Conservation (phyloP, 495 filamentous ascomycete species). For the Collariella sp. region DNA sequence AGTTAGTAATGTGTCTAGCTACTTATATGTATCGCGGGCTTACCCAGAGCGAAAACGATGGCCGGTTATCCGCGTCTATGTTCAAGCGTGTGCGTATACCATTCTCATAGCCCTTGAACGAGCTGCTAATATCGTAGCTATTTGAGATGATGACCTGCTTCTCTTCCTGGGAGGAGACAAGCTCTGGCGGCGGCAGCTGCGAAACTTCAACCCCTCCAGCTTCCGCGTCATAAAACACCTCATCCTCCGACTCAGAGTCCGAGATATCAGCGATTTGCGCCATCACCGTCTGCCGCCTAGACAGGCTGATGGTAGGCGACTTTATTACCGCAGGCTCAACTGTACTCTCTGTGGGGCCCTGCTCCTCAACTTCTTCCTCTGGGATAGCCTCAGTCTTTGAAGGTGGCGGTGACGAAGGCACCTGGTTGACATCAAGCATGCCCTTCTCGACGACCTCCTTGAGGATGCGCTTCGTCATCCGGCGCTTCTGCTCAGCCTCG, state of each 20-base stretch:
- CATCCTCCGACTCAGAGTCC: slow-evolving; percentile 73
- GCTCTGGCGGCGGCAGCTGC: slow-evolving; percentile 40
- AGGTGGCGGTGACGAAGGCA: slow-evolving; percentile 30
- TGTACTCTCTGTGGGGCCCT: slow-evolving; percentile 18
- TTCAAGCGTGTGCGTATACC: slow-evolving; percentile 67
- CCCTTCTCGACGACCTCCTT: slow-evolving; percentile 72
- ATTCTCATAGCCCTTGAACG: slow-evolving; percentile 87
- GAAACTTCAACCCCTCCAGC: slow-evolving; percentile 80
- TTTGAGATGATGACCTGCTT: slow-evolving; percentile 36
- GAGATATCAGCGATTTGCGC: slow-evolving; percentile 57
- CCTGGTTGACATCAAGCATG: slow-evolving; percentile 36
- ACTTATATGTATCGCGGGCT: slow-evolving; percentile 21
- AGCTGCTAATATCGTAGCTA: slow-evolving; percentile 56
- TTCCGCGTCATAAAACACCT: slow-evolving; percentile 96
- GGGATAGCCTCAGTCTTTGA: slow-evolving; percentile 22
- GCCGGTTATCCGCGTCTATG: slow-evolving; percentile 86
- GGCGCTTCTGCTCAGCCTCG: slow-evolving; percentile 83
- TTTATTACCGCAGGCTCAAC: slow-evolving; percentile 29
- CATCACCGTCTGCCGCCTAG: slow-evolving; percentile 50
- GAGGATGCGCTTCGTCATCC: slow-evolving; percentile 79
- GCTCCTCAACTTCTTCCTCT: slow-evolving; percentile 26
- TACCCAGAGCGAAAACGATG: slow-evolving; percentile 95
- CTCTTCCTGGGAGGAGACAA: slow-evolving; percentile 33
- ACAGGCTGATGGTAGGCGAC: slow-evolving; percentile 38
- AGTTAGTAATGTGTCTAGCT: not conserved